These are phyloP conservation scores for Penicillium sp. DNA, from an alignment of 2,329 filamentous ascomycete species.

Conservation along the genomic window DNA sequence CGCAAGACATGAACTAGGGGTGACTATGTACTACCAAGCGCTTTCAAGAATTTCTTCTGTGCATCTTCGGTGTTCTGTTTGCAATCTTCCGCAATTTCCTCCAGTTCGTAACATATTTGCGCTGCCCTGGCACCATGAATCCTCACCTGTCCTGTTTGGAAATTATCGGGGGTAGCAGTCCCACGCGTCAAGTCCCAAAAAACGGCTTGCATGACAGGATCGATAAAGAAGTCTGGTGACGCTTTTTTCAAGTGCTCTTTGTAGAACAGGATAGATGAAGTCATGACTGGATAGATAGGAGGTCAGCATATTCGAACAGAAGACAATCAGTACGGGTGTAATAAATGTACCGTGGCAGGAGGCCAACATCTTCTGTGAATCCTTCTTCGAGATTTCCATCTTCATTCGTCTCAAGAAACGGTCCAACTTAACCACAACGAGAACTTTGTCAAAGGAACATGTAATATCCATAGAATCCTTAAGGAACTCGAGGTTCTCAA, in stretches of 20 bases:
- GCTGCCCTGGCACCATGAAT: background rate
- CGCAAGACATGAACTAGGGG: too few species aligned
- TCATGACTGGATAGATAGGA: background rate
- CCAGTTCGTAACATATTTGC: background rate
- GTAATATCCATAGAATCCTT: background rate
- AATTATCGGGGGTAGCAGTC: background rate
- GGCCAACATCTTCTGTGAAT: background rate
- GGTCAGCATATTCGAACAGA: background rate
- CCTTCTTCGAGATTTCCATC: background rate
- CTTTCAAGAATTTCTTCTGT: background rate
- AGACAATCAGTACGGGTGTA: background rate
- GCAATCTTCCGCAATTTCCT: background rate
- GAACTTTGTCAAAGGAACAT: background rate
- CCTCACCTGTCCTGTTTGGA: background rate
- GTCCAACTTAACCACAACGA: background rate
- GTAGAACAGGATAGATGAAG: background rate
- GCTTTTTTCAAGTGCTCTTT: background rate
- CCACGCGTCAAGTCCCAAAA: background rate
- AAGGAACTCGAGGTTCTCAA: background rate
- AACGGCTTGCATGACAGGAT: background rate
- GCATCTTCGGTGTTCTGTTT: background rate
- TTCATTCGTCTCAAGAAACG: background rate
- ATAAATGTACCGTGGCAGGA: background rate
- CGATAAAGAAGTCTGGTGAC: background rate
- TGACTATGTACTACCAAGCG: background rate